Evolutionary conservation across 1,284 basidiomycete genomes (phyloP).

Genomic region (Chalciporus sp.): DNA sequence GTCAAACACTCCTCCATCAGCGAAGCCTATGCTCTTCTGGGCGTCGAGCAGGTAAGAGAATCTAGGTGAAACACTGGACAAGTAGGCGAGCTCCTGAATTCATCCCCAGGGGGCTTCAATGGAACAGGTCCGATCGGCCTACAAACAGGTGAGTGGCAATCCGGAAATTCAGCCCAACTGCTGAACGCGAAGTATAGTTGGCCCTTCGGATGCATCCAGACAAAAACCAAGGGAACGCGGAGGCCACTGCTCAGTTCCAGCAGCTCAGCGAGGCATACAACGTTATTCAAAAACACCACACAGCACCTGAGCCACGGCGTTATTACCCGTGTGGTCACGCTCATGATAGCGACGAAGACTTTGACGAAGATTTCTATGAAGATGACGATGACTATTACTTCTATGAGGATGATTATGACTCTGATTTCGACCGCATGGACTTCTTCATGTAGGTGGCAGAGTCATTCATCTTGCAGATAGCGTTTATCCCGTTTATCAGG

Average conservation of each 20-base stretch:
- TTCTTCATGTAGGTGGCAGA: slow-evolving; percentile 45
- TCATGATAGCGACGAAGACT: slow-evolving; percentile 26
- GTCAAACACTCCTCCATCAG: slow-evolving; percentile 39
- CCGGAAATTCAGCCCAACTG: neutral
- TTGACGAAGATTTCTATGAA: slow-evolving; percentile 36
- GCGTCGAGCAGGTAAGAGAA: slow-evolving; percentile 55
- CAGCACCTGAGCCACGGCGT: slow-evolving; percentile 28
- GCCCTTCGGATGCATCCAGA: slow-evolving; percentile 74
- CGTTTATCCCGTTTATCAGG: slow-evolving; percentile 33
- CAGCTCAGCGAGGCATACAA: slow-evolving; percentile 68
- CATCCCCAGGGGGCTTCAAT: slow-evolving; percentile 55
- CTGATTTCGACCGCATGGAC: slow-evolving; percentile 36
- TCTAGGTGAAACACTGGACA: neutral
- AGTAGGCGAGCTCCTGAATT: slow-evolving; percentile 5
- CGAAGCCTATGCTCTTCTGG: slow-evolving; percentile 59
- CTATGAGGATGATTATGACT: slow-evolving; percentile 38
- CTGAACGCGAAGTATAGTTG: slow-evolving; percentile 40
- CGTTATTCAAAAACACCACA: slow-evolving; percentile 56
- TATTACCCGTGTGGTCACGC: slow-evolving; percentile 19
- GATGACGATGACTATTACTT: slow-evolving; percentile 38
- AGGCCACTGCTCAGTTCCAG: slow-evolving; percentile 71
- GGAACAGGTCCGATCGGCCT: slow-evolving; percentile 64
- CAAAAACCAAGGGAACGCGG: slow-evolving; percentile 64
- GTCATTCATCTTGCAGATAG: neutral
- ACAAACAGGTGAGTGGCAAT: slow-evolving; percentile 56